Conservation (phyloP, 768 basidiomycete species). For the Galerina sulciceps region DNA sequence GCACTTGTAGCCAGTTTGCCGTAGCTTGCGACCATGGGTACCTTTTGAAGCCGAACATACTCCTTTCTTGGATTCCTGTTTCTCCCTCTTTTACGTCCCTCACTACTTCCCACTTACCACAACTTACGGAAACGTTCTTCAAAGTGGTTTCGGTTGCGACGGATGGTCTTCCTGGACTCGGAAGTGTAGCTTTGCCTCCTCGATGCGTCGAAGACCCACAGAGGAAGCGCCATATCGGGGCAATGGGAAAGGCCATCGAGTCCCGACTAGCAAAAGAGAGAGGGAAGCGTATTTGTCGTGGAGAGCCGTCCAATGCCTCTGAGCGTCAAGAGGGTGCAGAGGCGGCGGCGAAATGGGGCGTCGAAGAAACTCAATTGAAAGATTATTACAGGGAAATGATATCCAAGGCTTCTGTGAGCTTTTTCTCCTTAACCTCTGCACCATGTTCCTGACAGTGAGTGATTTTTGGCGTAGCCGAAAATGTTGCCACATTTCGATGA, state of each 20-base stretch:
- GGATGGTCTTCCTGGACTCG: slow-evolving; percentile 77
- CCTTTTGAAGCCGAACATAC: slow-evolving; percentile 64
- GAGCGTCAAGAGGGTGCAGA: slow-evolving; percentile 54
- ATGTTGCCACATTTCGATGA: slow-evolving; percentile 66
- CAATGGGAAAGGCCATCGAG: slow-evolving; percentile 75
- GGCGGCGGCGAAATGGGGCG: slow-evolving; percentile 80
- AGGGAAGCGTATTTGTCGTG: slow-evolving; percentile 67
- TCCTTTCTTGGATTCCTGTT: slow-evolving; percentile 55
- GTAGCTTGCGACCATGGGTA: slow-evolving; percentile 74
- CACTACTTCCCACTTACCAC: slow-evolving; percentile 43
- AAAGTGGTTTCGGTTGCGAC: slow-evolving; percentile 48
- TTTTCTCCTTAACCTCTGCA: not conserved
- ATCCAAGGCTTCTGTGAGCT: slow-evolving; percentile 56
- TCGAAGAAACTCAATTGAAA: slow-evolving; percentile 61
- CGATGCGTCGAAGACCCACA: slow-evolving; percentile 79
- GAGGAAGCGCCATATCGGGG: slow-evolving; percentile 74
- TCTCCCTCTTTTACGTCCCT: slow-evolving; percentile 38
- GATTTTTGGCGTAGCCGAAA: slow-evolving; percentile 46
- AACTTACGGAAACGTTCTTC: slow-evolving; percentile 22
- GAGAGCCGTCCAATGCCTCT: slow-evolving; percentile 41
- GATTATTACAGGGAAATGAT: slow-evolving; percentile 48
- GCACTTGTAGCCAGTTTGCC: slow-evolving; percentile 56
- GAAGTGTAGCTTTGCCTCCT: slow-evolving; percentile 78
- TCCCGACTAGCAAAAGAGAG: slow-evolving; percentile 62
- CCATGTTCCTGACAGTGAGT: slow-evolving; percentile 13